Evolutionary conservation across 2,329 filamentous ascomycete genomes (phyloP), one percentile per base, ranked within the genome.

Genomic region (Aspergillus sp.): DNA sequence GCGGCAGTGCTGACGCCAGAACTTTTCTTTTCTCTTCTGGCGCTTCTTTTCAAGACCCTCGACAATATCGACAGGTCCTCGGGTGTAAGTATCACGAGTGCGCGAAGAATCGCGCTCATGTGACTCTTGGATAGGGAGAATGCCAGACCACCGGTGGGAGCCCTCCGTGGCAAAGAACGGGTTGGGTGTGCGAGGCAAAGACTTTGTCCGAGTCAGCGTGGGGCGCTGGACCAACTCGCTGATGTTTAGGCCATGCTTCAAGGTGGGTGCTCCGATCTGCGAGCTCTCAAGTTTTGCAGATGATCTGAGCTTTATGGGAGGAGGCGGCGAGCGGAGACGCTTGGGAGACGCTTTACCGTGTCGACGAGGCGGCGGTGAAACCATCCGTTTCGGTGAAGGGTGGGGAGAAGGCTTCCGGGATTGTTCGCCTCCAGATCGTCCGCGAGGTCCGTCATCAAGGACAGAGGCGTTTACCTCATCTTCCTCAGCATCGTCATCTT

Each of bases 1-100:
- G 71, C 91, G 88, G 78, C 90, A 96, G 70, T 93, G 89, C 73
- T 96, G 95, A 68, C 93, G 89, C 72, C 90, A 89, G 69, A 92
- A 89, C 76, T 97, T 96, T 76, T 98, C 93, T 77, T 89, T 92
- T 66, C 95, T 89, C 63, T 95, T 88, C 78, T 95, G 90, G 24
- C 93, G 89, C 79, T 96, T 98, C 76, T 90, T 89, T 79, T 99
- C 95, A 1, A 99, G 84, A 8, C 95, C 95, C 74, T 96, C 96
- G 75, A 97, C 90, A 61, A 97, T 99, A 75, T 98, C 95, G 65
- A 99, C 96, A 37, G 95, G 93, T n/a, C 92, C 91, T 61, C 95
- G 89, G 9, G 91, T 84, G 62, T 95, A 91, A 42, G 86, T 78
- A 51, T 88, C 83, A 13, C 73, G 73, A 57, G 67, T 70, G 59